Conservation (phyloP, 176 grass and related monocot genomes). For the Thalia dealbata region DNA sequence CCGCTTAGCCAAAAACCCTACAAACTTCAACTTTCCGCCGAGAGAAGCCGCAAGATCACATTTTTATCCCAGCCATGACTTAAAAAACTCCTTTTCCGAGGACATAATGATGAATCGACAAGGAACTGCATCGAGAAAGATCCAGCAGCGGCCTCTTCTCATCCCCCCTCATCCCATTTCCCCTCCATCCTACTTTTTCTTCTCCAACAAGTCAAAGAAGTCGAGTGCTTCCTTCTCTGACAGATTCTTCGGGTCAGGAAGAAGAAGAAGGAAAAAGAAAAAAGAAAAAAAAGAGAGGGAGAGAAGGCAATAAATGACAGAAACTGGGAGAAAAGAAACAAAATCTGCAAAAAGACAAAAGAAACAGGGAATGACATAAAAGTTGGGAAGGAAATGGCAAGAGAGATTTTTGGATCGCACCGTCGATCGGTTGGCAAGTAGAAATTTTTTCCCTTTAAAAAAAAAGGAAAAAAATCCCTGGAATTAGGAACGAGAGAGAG, state of each 20-base stretch:
- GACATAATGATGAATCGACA: neutral
- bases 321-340: neutral
- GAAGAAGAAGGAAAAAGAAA: too few relatives aligned
- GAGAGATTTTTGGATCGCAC: neutral
- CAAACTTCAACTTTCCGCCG: neutral
- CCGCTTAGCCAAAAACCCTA: neutral
- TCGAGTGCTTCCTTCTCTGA: neutral
- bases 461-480: neutral
- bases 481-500: neutral
- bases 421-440: neutral
- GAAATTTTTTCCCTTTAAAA: too few relatives aligned
- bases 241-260: neutral
- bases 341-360: neutral
- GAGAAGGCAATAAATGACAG: neutral
- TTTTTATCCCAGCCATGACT: neutral
- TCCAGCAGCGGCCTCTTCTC: neutral
- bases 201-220: neutral
- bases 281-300: too few relatives aligned
- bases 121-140: neutral
- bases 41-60: constrained; percentile 1
- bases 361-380: neutral
- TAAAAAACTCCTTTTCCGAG: neutral
- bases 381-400: neutral
- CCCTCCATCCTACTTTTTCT: neutral
- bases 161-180: neutral